A percentile compares a stretch with the other conserved stretches of the same genome.
These are phyloP conservation scores for Ceratobasidium sp. DNA, from an alignment of 1,284 basidiomycete genomes.

Conservation along the genomic window DNA sequence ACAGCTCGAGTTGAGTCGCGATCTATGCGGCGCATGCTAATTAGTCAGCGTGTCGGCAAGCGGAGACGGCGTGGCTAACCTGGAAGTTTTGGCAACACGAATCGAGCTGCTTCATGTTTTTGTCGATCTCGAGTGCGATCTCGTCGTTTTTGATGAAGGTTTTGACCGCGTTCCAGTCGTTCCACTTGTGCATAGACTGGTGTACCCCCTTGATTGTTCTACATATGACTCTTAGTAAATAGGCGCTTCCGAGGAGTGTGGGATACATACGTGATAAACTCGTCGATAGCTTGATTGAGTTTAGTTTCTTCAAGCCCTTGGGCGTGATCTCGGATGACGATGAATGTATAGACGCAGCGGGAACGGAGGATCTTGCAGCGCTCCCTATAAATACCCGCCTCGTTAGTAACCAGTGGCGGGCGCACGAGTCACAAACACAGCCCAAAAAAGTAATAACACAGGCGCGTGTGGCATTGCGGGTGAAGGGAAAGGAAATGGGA, in stretches of 20 bases:
- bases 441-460: background rate
- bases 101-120: conserved; percentile 30
- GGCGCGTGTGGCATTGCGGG: background rate
- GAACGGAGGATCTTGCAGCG: conserved; percentile 35
- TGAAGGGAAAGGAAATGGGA: background rate
- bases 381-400: background rate
- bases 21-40: conserved; percentile 6
- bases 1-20: conserved; percentile 22
- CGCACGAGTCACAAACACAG: conserved; percentile 29
- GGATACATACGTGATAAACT: conserved; percentile 31
- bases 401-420: conserved; percentile 28
- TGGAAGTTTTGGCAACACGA: conserved; percentile 35
- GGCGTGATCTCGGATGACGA: conserved; percentile 38
- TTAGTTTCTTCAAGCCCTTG: conserved; percentile 5
- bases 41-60: background rate
- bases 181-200: conserved; percentile 39
- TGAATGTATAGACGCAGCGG: conserved; percentile 36
- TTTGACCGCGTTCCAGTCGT: conserved; percentile 25
- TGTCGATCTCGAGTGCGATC: conserved; percentile 24
- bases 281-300: conserved; percentile 21
- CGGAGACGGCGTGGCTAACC: background rate
- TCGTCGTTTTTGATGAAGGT: conserved; percentile 39
- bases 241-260: background rate
- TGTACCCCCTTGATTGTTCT: conserved; percentile 36
- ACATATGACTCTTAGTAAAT: background rate